Evolutionary conservation across 1,139 yeast genomes (phyloP).

Genomic region (Hansenula sp.): DNA sequence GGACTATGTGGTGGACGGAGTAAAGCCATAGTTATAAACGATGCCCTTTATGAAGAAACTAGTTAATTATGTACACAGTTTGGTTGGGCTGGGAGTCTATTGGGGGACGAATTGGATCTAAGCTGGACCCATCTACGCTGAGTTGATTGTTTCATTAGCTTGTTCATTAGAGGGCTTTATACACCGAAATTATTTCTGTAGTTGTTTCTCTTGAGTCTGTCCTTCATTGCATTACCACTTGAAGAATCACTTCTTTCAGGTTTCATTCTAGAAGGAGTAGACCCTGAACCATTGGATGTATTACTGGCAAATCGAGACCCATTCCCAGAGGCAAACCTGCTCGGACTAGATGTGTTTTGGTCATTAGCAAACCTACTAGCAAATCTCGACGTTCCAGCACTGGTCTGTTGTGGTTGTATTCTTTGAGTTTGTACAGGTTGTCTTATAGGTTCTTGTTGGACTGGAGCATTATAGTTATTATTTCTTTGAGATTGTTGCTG

Average conservation of each 20-base stretch:
- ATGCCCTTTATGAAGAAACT: no score
- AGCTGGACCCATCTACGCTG: no score
- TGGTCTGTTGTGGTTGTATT: slow-evolving; percentile 4
- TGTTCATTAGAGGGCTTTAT: neutral
- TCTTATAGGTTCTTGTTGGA: neutral
- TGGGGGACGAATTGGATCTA: no score
- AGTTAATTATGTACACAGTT: no score
- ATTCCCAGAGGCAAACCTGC: neutral
- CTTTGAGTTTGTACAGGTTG: neutral
- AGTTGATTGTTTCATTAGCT: no score
- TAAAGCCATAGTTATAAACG: no score
- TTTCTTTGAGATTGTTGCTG: slow-evolving; percentile 6
- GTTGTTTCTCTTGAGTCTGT: slow-evolving; percentile 20
- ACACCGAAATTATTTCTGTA: slow-evolving; percentile 17
- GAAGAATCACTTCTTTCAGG: neutral
- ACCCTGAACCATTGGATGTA: neutral
- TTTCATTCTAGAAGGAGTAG: neutral
- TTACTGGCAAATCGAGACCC: neutral
- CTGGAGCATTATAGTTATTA: neutral
- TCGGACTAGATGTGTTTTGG: slow-evolving; percentile 1
- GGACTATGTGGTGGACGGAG: no score
- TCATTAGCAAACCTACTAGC: slow-evolving; percentile 2
- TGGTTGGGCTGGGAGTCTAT: no score
- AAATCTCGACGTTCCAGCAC: slow-evolving; percentile 3
- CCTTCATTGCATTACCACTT: slow-evolving; percentile 14